phyloP scores from a whole-genome alignment of 768 basidiomycete genomes.

The Galerina sulciceps region DNA sequence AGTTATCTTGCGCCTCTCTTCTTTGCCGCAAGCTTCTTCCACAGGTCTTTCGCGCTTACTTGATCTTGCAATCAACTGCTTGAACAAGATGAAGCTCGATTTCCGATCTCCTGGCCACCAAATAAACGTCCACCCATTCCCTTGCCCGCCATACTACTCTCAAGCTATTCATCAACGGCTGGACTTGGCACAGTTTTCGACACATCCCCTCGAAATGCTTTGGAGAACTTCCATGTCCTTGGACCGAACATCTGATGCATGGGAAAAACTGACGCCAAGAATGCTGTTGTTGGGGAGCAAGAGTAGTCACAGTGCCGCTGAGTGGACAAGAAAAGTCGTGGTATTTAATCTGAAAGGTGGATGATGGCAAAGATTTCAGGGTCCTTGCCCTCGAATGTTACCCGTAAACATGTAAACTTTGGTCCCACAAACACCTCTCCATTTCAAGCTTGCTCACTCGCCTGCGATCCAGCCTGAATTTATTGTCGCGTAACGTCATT shows the following conservation, averaged over 20 bases:
- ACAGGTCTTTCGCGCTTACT: constrained; percentile 35
- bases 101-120: constrained; percentile 2
- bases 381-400: neutral
- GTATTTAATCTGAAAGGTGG: neutral
- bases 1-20: constrained; percentile 39
- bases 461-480: no score
- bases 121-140: constrained; percentile 35
- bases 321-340: constrained; percentile 10
- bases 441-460: no score
- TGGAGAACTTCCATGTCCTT: constrained; percentile 57
- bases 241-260: constrained; percentile 33
- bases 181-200: constrained; percentile 35
- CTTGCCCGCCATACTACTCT: constrained; percentile 37
- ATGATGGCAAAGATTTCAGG: neutral
- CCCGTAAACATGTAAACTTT: no score
- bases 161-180: constrained; percentile 28
- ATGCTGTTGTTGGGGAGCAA: constrained; percentile 55
- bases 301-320: neutral
- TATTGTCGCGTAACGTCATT: no score
- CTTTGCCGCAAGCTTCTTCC: constrained; percentile 31
- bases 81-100: constrained; percentile 32
- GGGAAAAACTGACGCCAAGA: constrained; percentile 58
- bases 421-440: no score
- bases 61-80: constrained; percentile 23
- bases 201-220: constrained; percentile 54